Evolutionary conservation across 331 rosid genomes (phyloP).

Genomic region (Rosa hybrid): DNA sequence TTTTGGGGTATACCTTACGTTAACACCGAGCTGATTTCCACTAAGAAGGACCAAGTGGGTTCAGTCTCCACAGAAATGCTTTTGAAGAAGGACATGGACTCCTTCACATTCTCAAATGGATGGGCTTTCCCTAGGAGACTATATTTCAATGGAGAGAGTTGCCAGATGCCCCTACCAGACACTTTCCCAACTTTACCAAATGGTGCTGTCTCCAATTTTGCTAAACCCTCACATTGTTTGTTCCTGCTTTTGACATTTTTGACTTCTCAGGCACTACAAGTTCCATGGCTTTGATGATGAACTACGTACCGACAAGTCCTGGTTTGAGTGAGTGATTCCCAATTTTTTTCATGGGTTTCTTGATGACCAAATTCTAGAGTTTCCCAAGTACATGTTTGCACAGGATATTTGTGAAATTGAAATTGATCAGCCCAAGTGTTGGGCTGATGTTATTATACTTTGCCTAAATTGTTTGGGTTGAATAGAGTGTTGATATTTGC

Average conservation of each 20-base stretch:
- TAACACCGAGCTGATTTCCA: constrained; percentile 50
- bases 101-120: constrained; percentile 67
- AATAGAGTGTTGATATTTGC: neutral
- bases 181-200: constrained; percentile 66
- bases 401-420: neutral
- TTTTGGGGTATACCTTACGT: constrained; percentile 72
- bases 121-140: constrained; percentile 75
- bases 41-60: constrained; percentile 39
- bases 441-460: too few relatives aligned
- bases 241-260: constrained; percentile 26
- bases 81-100: constrained; percentile 46
- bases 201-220: constrained; percentile 23
- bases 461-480: neutral
- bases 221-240: constrained; percentile 12
- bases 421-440: neutral
- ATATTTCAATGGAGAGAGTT: constrained; percentile 75
- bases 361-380: neutral
- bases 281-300: neutral
- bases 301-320: neutral
- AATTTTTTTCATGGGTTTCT: neutral
- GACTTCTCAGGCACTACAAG: constrained; percentile 1
- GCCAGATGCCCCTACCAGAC: constrained; percentile 72
- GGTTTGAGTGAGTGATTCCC: neutral
- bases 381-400: neutral
- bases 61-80: constrained; percentile 61